phyloP scores from a whole-genome alignment of 352 stramenopile genomes.

The Globisporangium emineosum region DNA sequence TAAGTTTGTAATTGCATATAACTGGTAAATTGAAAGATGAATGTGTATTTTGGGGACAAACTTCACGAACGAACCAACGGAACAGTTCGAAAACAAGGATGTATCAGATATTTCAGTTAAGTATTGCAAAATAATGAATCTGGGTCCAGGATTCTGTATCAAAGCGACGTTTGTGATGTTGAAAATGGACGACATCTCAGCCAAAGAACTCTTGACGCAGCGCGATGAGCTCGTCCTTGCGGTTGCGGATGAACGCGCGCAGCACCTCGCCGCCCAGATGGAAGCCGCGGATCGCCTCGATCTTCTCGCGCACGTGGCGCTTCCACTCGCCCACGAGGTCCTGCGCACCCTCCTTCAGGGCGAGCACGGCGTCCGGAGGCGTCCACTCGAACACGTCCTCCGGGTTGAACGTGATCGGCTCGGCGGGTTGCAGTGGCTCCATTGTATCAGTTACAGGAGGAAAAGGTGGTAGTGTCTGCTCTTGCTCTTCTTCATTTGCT shows the following conservation, averaged over 20 bases:
- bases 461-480: background rate
- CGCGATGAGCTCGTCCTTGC: slow-evolving; percentile 53
- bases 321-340: slow-evolving; percentile 34
- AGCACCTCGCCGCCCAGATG: slow-evolving; percentile 53
- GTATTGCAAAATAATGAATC: background rate
- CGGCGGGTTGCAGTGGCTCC: background rate
- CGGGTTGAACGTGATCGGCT: slow-evolving; percentile 31
- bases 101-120: background rate
- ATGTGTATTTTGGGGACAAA: background rate
- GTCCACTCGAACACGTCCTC: slow-evolving; percentile 67
- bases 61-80: background rate
- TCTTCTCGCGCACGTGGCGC: slow-evolving; percentile 35
- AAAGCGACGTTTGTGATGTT: no score
- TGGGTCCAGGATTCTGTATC: background rate
- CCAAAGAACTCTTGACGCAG: slow-evolving; percentile 56
- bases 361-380: slow-evolving; percentile 28
- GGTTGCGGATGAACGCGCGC: slow-evolving; percentile 51
- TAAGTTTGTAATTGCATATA: background rate
- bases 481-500: background rate
- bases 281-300: slow-evolving; percentile 54
- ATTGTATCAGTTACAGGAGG: background rate
- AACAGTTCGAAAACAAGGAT: background rate
- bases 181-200: background rate
- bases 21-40: background rate
- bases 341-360: slow-evolving; percentile 12